Base-by-base conservation (phyloP, 768 basidiomycete species). In the Suillus variegatus region DNA sequence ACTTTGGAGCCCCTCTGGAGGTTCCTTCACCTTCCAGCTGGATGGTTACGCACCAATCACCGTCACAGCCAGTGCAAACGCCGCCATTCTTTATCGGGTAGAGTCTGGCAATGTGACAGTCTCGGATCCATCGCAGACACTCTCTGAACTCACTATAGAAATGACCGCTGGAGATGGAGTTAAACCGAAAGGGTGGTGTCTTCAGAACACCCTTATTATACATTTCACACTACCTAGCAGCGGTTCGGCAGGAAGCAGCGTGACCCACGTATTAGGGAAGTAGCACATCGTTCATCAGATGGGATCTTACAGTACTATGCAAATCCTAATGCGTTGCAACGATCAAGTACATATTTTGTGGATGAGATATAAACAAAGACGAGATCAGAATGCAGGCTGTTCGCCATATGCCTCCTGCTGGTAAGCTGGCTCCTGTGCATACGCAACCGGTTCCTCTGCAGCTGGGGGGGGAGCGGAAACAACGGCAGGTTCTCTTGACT, bases 401-500 rank as follows among this genome's bases (percentile, higher is more conserved):
- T 87, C 77, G 14, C 76, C 72, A 66, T 74, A 79, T 47, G 83
- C 76, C n/a, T 84, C 84, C 47, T 81, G 70, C 58, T 77, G 78
- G 68, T 75, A 84, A 38, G 78, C 67, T 52, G 76, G 73, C 41
- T 78, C 77, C 46, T 69, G 75, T 38, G 65, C 54, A 57, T 74
- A 80, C 22, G 73, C 69, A 44, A 55, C 73, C 57, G 79, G 75
- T 71, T 90, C 90, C 65, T 88, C 90, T 55, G 76, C 80, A 6
- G 80, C 79, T 18, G 87, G 81, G 32, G 80, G 77, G 25, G 86
- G 84, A 46, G 84, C 78, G 54, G 86, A 76, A 56, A 85, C 73
- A 32, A 77, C 75, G 36, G 80, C 77, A 22, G 88, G 89, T 70
- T 95, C 94, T 73, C 88, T 86, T 78, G 93, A 90, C 80, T 97